Conservation (phyloP, 768 basidiomycete genomes). For the Auricularia sp. region DNA sequence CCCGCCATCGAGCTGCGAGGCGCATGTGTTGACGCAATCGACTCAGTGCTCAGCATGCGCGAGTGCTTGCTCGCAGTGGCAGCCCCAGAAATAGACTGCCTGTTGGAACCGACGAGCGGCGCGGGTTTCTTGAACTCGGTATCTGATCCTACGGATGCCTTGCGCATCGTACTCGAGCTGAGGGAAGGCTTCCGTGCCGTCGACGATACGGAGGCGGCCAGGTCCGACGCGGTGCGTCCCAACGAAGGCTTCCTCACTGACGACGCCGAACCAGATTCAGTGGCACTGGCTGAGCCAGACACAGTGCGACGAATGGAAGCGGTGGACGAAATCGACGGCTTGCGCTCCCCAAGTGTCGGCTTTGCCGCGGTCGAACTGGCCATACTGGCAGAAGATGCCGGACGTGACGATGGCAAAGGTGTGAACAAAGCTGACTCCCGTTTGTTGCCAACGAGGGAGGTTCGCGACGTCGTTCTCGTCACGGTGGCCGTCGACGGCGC, state of each 20-base stretch:
- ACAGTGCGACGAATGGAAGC: not conserved
- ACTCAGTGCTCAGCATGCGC: not conserved
- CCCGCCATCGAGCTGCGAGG: not conserved
- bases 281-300: not conserved
- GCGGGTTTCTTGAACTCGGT: not conserved
- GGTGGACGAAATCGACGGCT: not conserved
- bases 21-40: not conserved
- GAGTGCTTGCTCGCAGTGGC: not conserved
- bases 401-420: not conserved
- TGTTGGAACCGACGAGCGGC: not conserved
- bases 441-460: not conserved
- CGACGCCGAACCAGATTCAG: not conserved
- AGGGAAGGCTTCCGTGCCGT: not conserved
- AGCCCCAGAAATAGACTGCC: not conserved
- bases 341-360: not conserved
- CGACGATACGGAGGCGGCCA: not conserved
- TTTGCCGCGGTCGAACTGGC: not conserved
- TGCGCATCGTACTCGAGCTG: not conserved
- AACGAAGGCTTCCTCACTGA: not conserved
- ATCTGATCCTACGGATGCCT: not conserved
- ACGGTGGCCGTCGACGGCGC: conserved; percentile 23
- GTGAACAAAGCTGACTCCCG: not conserved
- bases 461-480: conserved; percentile 22
- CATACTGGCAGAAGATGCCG: not conserved
- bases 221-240: not conserved